Evolutionary conservation across 108 stramenopile genomes (phyloP), one percentile per base, ranked within the genome.

Genomic region (Cyclotella cryptica): DNA sequence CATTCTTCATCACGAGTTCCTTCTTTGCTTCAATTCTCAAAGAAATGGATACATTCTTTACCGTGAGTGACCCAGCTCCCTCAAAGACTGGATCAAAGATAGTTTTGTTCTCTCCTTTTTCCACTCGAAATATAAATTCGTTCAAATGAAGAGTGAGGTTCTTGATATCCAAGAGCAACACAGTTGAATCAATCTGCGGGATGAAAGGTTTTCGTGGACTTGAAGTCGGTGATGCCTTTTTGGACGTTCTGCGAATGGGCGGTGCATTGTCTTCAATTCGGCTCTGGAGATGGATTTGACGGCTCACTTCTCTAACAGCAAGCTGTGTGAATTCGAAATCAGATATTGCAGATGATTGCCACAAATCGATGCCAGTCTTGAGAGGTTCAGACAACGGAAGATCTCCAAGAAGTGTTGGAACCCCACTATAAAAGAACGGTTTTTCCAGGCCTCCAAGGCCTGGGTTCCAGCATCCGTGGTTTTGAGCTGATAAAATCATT

Each of bases 21-120:
- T 92, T 93, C 46, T 83, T 85, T 45, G 90, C 86, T 70, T 92
- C 90, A 8, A 96, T 81, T 39, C 88, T 85, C 10, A 96, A 77
- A n/a, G 79, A 78, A 59, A 96, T 84, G 19, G 87, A 93, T 27
- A 93, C 85, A 81, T 96, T 91, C 40, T 84, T 79, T 0, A 96
- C 86, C 30, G 75, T 71, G 14, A 96, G 69, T 27, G 64, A 78
- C 40, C 90, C 92, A 13, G 75, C 47, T 24, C 92, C 94, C 53
- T 96, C 92, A 61, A 96, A 93, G 12, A 92, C 88, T 35, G 94
- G 94, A 74, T 96, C 94, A 59, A 96, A 96, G 17, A 93, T 77
- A 30, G 84, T 89, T 39, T 64, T 71, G 29, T 63, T 75, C 43
- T 89, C 78, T 39, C 78, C 74, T 58, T 92, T 90, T 70, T 96